These are phyloP conservation scores for Solanum chacoense DNA, from an alignment of 305 asterid species.

Conservation along the genomic window DNA sequence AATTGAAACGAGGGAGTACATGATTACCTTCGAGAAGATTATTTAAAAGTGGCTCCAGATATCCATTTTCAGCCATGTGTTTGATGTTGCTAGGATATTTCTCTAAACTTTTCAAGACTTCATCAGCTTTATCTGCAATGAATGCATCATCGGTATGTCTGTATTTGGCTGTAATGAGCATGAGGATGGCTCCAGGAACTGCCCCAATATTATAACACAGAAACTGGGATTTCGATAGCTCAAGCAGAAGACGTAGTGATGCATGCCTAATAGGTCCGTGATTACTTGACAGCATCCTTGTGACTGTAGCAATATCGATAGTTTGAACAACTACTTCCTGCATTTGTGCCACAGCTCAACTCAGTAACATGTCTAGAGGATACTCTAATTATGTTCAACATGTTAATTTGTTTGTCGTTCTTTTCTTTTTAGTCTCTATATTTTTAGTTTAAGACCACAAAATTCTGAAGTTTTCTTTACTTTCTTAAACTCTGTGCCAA, in stretches of 20 bases:
- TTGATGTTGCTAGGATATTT: conserved; percentile 46
- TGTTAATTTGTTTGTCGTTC: background rate
- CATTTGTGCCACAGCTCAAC: background rate
- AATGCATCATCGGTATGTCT: conserved; percentile 36
- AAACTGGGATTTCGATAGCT: conserved; percentile 39
- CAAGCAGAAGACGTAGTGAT: conserved; percentile 39
- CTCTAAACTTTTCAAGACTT: conserved; percentile 62
- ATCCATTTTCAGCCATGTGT: conserved; percentile 79
- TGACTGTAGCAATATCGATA: conserved; percentile 30
- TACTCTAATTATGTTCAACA: background rate
- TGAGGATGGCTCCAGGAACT: conserved; percentile 57
- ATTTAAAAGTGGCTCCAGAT: conserved; percentile 56
- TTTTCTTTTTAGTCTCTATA: background rate
- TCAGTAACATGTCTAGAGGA: background rate
- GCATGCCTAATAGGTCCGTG: conserved; percentile 51
- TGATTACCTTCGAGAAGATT: conserved; percentile 52
- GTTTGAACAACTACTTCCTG: conserved; percentile 48
- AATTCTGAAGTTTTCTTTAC: background rate
- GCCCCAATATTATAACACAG: conserved; percentile 30
- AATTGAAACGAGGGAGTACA: background rate
- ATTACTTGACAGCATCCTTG: conserved; percentile 56
- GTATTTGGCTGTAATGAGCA: conserved; percentile 56
- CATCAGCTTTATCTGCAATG: conserved; percentile 41
- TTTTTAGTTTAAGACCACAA: background rate
- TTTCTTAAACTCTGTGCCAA: background rate